Conservation (phyloP, 805 yeast species). For the Ogataea paraovalis region DNA sequence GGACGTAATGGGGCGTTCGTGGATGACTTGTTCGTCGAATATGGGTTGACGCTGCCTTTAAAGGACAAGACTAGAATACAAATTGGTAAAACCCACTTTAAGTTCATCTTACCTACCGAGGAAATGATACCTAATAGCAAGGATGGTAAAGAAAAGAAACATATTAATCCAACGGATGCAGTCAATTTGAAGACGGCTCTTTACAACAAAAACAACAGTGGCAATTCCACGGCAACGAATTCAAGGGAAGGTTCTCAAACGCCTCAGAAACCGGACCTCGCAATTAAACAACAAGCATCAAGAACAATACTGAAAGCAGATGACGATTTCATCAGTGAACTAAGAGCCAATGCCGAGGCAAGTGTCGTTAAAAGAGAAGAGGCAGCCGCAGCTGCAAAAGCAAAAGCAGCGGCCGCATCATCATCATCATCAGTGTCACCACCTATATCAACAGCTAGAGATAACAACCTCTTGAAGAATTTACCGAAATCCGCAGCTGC, state of each 20-base stretch:
- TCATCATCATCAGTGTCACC: not conserved
- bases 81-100: slow-evolving; percentile 87
- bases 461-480: not conserved
- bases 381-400: slow-evolving; percentile 25
- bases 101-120: slow-evolving; percentile 76
- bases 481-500: slow-evolving; percentile 1
- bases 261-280: slow-evolving; percentile 6
- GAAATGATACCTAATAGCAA: slow-evolving; percentile 32
- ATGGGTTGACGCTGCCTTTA: slow-evolving; percentile 87
- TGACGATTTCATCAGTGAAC: slow-evolving; percentile 25
- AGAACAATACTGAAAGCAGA: slow-evolving; percentile 20
- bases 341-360: slow-evolving; percentile 29
- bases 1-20: slow-evolving; percentile 98
- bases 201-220: slow-evolving; percentile 27
- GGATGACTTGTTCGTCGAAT: slow-evolving; percentile 82
- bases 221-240: slow-evolving; percentile 16
- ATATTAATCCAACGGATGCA: slow-evolving; percentile 58
- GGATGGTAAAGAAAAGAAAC: slow-evolving; percentile 20
- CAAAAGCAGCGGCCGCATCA: slow-evolving; percentile 18
- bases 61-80: slow-evolving; percentile 80
- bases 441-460: not conserved
- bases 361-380: slow-evolving; percentile 26
- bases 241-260: slow-evolving; percentile 23
- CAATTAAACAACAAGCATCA: not conserved
- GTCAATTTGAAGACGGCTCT: slow-evolving; percentile 50